Conservation (phyloP, 495 filamentous ascomycete genomes). For the Tuber magnatum region DNA sequence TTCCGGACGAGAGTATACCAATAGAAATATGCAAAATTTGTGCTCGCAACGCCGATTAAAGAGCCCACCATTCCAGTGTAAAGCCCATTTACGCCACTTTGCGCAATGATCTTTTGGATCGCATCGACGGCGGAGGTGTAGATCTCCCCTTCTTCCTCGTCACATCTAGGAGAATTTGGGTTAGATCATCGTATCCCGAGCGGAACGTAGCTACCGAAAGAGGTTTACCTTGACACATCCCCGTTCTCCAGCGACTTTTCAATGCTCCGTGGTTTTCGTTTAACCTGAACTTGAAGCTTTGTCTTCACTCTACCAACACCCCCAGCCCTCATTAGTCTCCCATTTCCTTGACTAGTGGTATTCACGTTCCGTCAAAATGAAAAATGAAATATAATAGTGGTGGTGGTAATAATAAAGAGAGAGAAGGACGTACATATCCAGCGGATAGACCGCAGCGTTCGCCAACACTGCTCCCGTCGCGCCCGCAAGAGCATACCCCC, state of each 20-base stretch:
- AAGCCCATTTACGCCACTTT: constrained; percentile 73
- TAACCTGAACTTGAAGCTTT: constrained; percentile 92
- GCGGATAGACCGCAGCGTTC: constrained; percentile 91
- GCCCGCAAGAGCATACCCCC: constrained; percentile 87
- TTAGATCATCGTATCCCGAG: constrained; percentile 8
- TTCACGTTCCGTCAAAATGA: not conserved
- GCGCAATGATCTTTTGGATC: constrained; percentile 71
- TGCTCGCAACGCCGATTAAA: constrained; percentile 85
- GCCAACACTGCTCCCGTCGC: constrained; percentile 89
- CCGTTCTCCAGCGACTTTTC: constrained; percentile 22
- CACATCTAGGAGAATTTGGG: not conserved
- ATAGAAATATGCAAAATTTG: constrained; percentile 99
- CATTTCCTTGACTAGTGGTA: not conserved
- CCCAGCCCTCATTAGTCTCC: not conserved
- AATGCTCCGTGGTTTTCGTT: constrained; percentile 46
- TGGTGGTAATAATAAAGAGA: not conserved
- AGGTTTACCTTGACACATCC: not conserved
- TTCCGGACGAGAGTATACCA: constrained; percentile 90
- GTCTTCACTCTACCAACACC: constrained; percentile 71
- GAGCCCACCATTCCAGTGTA: constrained; percentile 84
- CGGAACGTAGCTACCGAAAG: constrained; percentile 7
- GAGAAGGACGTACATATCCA: constrained; percentile 72
- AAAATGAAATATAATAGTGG: no score
- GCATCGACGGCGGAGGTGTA: constrained; percentile 84
- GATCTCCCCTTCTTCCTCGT: constrained; percentile 32